Base-by-base conservation (phyloP, 208 protist genomes). In the Leishmania major region DNA sequence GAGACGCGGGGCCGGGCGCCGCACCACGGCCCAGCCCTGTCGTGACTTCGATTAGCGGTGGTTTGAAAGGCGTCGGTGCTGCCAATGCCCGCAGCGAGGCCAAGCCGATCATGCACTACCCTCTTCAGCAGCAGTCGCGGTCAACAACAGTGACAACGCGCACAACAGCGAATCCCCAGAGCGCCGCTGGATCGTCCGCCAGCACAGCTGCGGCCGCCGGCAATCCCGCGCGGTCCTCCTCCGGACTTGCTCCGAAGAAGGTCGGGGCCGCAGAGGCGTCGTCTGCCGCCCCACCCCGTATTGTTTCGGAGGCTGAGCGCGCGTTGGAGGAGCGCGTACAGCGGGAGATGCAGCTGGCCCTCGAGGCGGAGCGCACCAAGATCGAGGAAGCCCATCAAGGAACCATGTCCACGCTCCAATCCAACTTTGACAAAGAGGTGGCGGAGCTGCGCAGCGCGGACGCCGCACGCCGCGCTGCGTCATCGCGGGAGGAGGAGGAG, bases 221-320 rank as follows among this genome's bases (percentile, higher is more conserved):
- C 47, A 59, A 31, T 17, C 53, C 51, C 47, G 51, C 40, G 40
- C 57, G 19, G 8, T 3, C 53, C 22, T 51, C 57, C 25, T 5
- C 53, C 25, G 43, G 28, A 31, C n/a, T 10, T 15, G 53, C 49
- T 0, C n/a, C 19, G 4, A 77, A 77, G 53, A 77, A 77, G 10
- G 75, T 49, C 10, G 55, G 55, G 1, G 35, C 37, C 6, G 22
- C 53, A n/a, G 75, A 78, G 22, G 19, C 1, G 40, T 25, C 55
- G 22, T 49, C 62, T 8, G 17, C 75, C 0, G 67, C 78, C 6
- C 79, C 84, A 2, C n/a, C 83, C 37, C 87, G 91, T 17, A 87
- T 96, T 55, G 77, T 95, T 19, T 96, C 93, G 17, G 94, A 96
- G 84, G 91, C 94, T 35, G 94, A 96, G 81, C 84, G 85, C 28